Evolutionary conservation across 2,329 filamentous ascomycete genomes (phyloP).

Genomic region (Colletotrichum sublineola): DNA sequence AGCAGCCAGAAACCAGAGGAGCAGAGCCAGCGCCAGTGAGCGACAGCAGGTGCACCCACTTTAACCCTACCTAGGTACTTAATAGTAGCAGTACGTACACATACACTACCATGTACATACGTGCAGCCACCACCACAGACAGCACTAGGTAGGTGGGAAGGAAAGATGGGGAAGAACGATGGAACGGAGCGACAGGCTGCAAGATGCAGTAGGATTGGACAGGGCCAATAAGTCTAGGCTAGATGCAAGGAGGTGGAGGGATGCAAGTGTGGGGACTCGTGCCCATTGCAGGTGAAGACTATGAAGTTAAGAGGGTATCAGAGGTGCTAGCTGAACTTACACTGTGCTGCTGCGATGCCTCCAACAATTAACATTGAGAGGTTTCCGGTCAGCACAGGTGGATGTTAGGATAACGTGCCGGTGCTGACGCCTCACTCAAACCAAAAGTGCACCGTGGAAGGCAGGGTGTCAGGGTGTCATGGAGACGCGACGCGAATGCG

Average conservation of each 20-base stretch:
- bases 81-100: not conserved
- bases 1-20: constrained; percentile 1
- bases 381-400: not conserved
- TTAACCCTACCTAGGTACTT: not conserved
- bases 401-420: not conserved
- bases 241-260: constrained; percentile 38
- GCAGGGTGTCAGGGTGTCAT: constrained; percentile 7
- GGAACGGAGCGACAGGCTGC: constrained; percentile 14
- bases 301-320: not conserved
- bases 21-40: not conserved
- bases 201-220: constrained; percentile 27
- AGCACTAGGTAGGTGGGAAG: not conserved
- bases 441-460: not conserved
- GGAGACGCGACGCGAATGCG: not conserved
- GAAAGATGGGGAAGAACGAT: constrained; percentile 25
- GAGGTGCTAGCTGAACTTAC: constrained; percentile 20
- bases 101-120: too few species aligned
- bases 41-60: not conserved
- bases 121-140: not conserved
- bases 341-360: constrained; percentile 38
- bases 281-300: not conserved
- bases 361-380: constrained; percentile 21
- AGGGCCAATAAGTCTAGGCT: constrained; percentile 7
- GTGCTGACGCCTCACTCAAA: constrained; percentile 14
- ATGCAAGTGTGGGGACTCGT: constrained; percentile 7